Evolutionary conservation across 2,329 filamentous ascomycete genomes (phyloP), one percentile per base, ranked within the genome.

Genomic region (Neonectria neomacrospora): DNA sequence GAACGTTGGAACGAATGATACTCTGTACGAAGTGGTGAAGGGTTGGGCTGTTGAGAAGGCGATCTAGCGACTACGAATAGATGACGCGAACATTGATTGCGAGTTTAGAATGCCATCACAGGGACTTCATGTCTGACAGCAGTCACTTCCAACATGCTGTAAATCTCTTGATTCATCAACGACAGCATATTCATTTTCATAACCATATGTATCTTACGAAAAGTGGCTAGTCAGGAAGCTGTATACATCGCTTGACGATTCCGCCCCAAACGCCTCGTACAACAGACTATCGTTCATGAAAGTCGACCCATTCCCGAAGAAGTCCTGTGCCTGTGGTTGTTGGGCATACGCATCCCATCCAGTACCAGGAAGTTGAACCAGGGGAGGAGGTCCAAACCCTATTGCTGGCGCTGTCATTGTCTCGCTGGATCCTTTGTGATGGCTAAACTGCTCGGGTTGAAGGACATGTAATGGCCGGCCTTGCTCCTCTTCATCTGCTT

Each of bases 251-350:
- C 63, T 65, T 7, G 59, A 65, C 14, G 58, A 54, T 14, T 54
- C 61, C 16, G 48, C 56, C 16, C 73, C 73, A 58, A 76, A 76
- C 1, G 70, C 74, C 58, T 76, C 72, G 41, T 72, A 51, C 26
- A 57, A 5, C 5, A 61, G 34, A 18, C 22, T 52, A 11, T 57
- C 47, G 2, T 57, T 47, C 53, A 74, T 68, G n/a, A 69, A 60
- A 2, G 64, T 65, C 9, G 69, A 41, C 1, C 61, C 64, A 3
- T 72, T 65, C 3, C 65, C 68, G 20, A 71, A 68, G 2, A 65
- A 54, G 9, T 56, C 62, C 2, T 63, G 45, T 5, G 44, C n/a
- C 16, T 63, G 42, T 14, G 58, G 12, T 16, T 59, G 41, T 23
- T 58, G 63, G 3, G 54, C 4, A 34, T 58, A 58, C 12, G 54